phyloP scores from a whole-genome alignment of 768 basidiomycete genomes.

The Punctularia strigosozonata region DNA sequence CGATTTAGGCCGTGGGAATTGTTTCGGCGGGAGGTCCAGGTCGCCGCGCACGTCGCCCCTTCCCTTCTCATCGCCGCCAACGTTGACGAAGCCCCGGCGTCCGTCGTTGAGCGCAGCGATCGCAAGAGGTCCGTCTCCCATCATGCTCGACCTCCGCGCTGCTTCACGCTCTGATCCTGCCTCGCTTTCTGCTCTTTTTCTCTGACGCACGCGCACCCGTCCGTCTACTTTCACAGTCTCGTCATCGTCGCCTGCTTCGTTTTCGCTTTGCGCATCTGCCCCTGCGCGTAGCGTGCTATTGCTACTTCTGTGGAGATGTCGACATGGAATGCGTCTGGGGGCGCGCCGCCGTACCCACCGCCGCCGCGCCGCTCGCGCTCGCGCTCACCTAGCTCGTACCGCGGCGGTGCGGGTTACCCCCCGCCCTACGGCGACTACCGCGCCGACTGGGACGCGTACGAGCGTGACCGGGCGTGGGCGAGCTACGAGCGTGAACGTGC shows the following conservation, averaged over 20 bases:
- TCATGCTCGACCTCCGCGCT: too few relatives aligned
- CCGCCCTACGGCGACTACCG: constrained; percentile 46
- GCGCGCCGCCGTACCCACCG: constrained; percentile 67
- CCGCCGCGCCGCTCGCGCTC: constrained; percentile 72
- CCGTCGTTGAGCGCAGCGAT: too few relatives aligned
- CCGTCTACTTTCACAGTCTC: constrained; percentile 40
- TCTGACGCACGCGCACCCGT: constrained; percentile 40
- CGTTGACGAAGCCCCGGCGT: too few relatives aligned
- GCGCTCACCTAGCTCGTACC: constrained; percentile 60
- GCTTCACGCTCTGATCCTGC: constrained; percentile 51
- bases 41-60: too few relatives aligned
- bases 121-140: too few relatives aligned
- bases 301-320: constrained; percentile 68
- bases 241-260: too few relatives aligned
- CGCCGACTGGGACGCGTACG: constrained; percentile 58
- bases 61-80: too few relatives aligned
- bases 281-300: too few relatives aligned
- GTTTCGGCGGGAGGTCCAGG: too few relatives aligned
- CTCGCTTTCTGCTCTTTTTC: constrained; percentile 61
- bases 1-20: too few relatives aligned
- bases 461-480: constrained; percentile 53
- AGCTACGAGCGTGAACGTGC: constrained; percentile 59
- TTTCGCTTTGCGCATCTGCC: too few relatives aligned
- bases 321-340: constrained; percentile 57
- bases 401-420: constrained; percentile 38